These are phyloP conservation scores for Phytopythium cucurbitacearum DNA, from an alignment of 352 stramenopile species.

Conservation along the genomic window DNA sequence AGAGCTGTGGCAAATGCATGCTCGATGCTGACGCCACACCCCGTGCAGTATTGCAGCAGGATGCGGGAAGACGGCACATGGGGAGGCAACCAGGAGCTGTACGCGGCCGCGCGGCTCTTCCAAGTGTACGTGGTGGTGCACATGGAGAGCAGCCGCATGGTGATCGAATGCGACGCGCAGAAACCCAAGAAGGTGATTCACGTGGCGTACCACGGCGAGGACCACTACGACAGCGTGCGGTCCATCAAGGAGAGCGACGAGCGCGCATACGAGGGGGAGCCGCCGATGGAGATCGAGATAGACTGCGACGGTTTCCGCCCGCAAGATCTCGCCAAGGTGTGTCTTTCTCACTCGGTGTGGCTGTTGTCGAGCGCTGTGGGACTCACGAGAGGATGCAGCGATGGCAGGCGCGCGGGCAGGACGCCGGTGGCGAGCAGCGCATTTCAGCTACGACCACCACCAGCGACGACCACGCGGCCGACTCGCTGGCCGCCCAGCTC, in stretches of 20 bases:
- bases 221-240: slow-evolving; percentile 84
- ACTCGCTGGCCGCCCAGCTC: slow-evolving; percentile 14
- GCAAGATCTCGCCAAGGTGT: slow-evolving; percentile 53
- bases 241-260: slow-evolving; percentile 32
- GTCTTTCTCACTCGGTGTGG: slow-evolving; percentile 8
- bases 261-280: slow-evolving; percentile 7
- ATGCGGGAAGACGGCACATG: slow-evolving; percentile 81
- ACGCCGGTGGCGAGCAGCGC: neutral
- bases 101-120: slow-evolving; percentile 65
- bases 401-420: slow-evolving; percentile 17
- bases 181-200: slow-evolving; percentile 47
- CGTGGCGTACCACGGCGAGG: slow-evolving; percentile 63
- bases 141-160: slow-evolving; percentile 51
- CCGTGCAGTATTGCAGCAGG: slow-evolving; percentile 57
- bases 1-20: neutral
- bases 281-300: slow-evolving; percentile 47
- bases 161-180: slow-evolving; percentile 68
- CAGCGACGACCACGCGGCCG: slow-evolving; percentile 6
- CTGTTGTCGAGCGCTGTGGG: slow-evolving; percentile 5
- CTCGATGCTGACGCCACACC: neutral
- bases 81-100: slow-evolving; percentile 82
- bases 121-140: slow-evolving; percentile 77
- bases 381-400: slow-evolving; percentile 10
- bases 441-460: slow-evolving; percentile 1
- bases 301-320: slow-evolving; percentile 55